Conservation (phyloP, 2,329 filamentous ascomycete species). For the Fusarium virguliforme region DNA sequence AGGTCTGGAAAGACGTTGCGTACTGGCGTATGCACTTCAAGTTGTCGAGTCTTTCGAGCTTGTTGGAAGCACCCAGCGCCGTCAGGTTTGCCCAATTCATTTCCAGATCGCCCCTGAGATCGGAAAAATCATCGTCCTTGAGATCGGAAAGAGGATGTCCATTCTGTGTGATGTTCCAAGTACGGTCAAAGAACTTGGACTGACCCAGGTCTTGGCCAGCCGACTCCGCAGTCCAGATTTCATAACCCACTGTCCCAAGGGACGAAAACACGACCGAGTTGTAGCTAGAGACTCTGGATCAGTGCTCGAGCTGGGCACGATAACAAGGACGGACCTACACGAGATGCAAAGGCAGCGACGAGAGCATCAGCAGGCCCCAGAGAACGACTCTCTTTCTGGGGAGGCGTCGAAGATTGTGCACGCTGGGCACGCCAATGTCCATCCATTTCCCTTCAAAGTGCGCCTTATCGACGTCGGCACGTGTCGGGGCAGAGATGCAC, state of each 20-base stretch:
- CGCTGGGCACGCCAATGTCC: conserved; percentile 39
- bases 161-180: not conserved
- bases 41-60: not conserved
- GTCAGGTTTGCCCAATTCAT: not conserved
- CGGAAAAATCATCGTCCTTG: no score
- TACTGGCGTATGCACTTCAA: not conserved
- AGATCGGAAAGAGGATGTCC: not conserved
- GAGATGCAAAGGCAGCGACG: conserved; percentile 25
- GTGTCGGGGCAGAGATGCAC: conserved; percentile 53
- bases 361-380: conserved; percentile 17
- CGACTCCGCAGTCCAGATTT: not conserved
- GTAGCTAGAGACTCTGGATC: not conserved
- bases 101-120: no score
- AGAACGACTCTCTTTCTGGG: not conserved
- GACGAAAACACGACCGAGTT: conserved; percentile 29
- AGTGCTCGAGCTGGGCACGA: not conserved
- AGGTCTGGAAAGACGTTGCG: not conserved
- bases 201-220: not conserved
- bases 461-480: conserved; percentile 49
- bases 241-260: not conserved
- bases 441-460: conserved; percentile 31
- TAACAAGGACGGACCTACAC: not conserved
- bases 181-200: not conserved
- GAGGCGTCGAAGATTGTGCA: conserved; percentile 28
- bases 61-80: not conserved